Conservation (phyloP, 176 grass and related monocot species). For the Saccharum officinarum region DNA sequence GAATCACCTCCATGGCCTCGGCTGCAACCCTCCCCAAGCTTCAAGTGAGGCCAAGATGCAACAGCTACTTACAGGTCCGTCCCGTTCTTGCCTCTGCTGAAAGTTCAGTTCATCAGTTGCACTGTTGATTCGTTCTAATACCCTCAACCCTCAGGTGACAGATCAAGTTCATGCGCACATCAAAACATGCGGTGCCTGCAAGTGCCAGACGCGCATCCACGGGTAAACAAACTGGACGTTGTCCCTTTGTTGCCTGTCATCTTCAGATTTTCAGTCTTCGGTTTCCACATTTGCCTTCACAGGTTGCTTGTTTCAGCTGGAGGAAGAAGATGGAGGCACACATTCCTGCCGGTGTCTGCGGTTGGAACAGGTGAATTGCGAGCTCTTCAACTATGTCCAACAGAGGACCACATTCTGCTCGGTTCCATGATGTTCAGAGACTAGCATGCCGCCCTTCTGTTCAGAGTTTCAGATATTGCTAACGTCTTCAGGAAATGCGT, state of each 20-base stretch:
- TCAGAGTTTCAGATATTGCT: conserved; percentile 6
- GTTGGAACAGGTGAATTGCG: conserved; percentile 37
- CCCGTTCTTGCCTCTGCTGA: background rate
- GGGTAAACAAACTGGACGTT: conserved; percentile 20
- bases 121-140: background rate
- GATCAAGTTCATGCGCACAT: background rate
- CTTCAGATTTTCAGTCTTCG: conserved; percentile 13
- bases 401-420: background rate
- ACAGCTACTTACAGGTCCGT: conserved; percentile 23
- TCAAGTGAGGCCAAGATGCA: conserved; percentile 4
- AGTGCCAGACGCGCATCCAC: background rate
- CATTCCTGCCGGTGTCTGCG: conserved; percentile 28
- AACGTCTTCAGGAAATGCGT: conserved; percentile 23
- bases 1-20: conserved; percentile 44
- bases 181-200: conserved; percentile 20
- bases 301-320: conserved; percentile 34
- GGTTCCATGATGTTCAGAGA: background rate
- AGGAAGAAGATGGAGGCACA: conserved; percentile 25
- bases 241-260: background rate
- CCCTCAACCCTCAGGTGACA: conserved; percentile 1
- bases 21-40: conserved; percentile 33
- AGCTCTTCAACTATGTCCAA: background rate
- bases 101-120: background rate
- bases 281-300: background rate
- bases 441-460: background rate